A percentile compares a stretch with the other conserved stretches of the same genome.
Conservation (phyloP, 73 alveolate species). For the Paramecium octaurelia region DNA sequence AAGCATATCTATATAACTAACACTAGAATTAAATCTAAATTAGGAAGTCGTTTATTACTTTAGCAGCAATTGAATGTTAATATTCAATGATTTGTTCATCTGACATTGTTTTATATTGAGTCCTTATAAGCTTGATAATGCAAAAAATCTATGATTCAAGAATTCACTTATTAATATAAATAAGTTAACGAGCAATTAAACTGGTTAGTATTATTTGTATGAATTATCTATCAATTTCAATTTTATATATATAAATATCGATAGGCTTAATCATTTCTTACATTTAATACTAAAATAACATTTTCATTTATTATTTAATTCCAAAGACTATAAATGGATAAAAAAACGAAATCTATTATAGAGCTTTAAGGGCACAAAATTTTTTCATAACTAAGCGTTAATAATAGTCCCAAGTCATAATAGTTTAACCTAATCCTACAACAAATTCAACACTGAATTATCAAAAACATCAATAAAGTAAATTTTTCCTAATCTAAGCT, state of each 20-base stretch:
- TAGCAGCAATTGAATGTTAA: neutral
- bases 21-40: neutral
- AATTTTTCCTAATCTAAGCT: neutral
- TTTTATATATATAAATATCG: neutral
- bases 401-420: neutral
- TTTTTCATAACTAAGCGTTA: neutral
- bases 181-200: neutral
- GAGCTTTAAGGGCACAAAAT: neutral
- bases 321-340: neutral
- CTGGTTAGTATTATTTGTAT: neutral
- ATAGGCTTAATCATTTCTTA: neutral
- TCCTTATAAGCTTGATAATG: neutral
- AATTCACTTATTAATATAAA: neutral
- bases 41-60: neutral
- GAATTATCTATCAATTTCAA: neutral
- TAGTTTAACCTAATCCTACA: neutral
- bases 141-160: neutral
- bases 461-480: neutral
- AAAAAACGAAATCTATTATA: neutral
- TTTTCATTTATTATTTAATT: neutral
- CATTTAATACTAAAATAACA: neutral
- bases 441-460: neutral
- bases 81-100: neutral
- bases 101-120: neutral
- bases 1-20: neutral